These are phyloP conservation scores for Blastobotrys terrestris DNA, from an alignment of 805 yeast genomes.

Conservation along the genomic window DNA sequence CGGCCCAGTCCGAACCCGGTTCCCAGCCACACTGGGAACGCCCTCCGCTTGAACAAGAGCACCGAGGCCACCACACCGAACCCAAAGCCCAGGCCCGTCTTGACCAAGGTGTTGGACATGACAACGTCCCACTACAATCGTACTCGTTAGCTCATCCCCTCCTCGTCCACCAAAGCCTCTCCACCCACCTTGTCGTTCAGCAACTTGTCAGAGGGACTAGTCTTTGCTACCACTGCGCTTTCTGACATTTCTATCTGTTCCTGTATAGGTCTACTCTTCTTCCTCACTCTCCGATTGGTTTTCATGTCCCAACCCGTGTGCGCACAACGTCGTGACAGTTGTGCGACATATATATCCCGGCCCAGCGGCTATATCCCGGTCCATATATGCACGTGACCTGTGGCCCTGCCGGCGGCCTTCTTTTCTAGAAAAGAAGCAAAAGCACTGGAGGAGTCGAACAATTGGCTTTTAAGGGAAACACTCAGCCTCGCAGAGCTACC, in stretches of 20 bases:
- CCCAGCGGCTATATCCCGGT: too few relatives aligned
- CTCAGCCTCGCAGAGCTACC: too few relatives aligned
- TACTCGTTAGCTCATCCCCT: background rate
- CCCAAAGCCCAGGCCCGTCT: slow-evolving; percentile 94
- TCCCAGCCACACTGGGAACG: slow-evolving; percentile 98
- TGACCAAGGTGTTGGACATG: slow-evolving; percentile 86
- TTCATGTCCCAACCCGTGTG: background rate
- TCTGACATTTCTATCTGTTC: slow-evolving; percentile 2
- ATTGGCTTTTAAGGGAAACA: too few relatives aligned
- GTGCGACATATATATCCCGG: background rate
- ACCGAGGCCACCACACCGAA: slow-evolving; percentile 93
- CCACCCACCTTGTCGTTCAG: slow-evolving; percentile 33
- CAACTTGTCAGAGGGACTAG: slow-evolving; percentile 25
- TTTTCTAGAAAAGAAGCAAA: too few relatives aligned
- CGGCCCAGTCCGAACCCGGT: slow-evolving; percentile 96
- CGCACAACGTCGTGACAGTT: background rate
- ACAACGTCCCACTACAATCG: slow-evolving; percentile 79
- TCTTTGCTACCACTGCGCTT: slow-evolving; percentile 2
- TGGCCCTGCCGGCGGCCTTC: too few relatives aligned
- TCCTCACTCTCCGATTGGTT: background rate
- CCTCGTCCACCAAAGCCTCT: background rate
- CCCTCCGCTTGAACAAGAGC: slow-evolving; percentile 82
- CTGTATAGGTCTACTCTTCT: background rate
- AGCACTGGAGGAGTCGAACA: too few relatives aligned
- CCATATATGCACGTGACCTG: too few relatives aligned